Base-by-base conservation (phyloP, 306 rosid species). In the Rosa lucieae region DNA sequence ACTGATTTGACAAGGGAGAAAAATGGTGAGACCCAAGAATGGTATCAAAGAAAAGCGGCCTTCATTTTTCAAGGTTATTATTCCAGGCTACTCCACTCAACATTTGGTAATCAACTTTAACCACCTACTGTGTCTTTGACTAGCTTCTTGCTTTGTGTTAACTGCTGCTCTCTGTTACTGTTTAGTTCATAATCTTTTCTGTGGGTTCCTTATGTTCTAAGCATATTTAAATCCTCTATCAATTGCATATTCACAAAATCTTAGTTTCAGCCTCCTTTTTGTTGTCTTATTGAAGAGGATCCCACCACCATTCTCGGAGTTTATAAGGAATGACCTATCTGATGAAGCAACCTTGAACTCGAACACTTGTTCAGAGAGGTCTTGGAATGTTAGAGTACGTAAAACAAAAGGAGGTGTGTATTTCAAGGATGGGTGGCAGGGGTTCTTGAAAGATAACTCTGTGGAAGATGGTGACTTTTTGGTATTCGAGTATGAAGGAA, bases 351-450 rank as follows among this genome's bases (percentile, higher is more conserved):
- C 43, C 20, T 72, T 81, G 32, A 62, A 29, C 7, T 71, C 67
- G 13, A 63, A 20, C 4, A 55, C n/a, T 37, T 62, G 56, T 55
- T 39, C 78, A 14, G 73, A 44, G 52, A 12, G 58, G 15, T 37
- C 70, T 14, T 65, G 74, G 74, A 61, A 10, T 65, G 74, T 73
- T 40, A 53, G 29, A 21, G 17, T 73, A 12, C 48, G n/a, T 20
- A 17, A 52, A 44, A 51, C 72, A 48, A 20, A 1, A 23, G 2
- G 56, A 13, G 55, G 15, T 17, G 14, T 80, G 15, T 74, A 39
- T 73, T 14, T 80, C 32, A 12, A 51, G 37, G 44, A 73, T 23
- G 83, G 74, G 44, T 80, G 78, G 79, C 29, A 49, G 8, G 39
- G 52, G 43, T 80, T 73, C 46, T 35, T 65, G 8, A 8, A 2